A percentile compares a stretch with the other conserved stretches of the same genome.
These are phyloP conservation scores for Eucalyptus tenuipes DNA, from an alignment of 345 rosid genomes.

Conservation along the genomic window DNA sequence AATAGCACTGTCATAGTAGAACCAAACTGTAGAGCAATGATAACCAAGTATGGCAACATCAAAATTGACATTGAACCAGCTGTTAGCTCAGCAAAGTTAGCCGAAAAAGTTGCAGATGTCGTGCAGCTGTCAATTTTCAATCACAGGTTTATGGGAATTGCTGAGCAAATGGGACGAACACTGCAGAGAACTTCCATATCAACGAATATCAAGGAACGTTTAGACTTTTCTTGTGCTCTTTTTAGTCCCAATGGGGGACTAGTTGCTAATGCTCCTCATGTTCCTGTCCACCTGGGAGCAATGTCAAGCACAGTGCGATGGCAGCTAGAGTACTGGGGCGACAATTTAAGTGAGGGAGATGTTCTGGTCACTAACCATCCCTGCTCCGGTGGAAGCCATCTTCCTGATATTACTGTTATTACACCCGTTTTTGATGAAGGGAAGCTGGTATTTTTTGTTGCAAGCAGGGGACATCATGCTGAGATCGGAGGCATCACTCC, in stretches of 20 bases:
- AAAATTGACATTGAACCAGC: conserved; percentile 54
- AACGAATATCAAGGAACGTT: conserved; percentile 86
- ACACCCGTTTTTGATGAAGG: conserved; percentile 80
- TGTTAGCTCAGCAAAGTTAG: conserved; percentile 20
- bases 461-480: conserved; percentile 97
- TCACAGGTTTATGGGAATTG: conserved; percentile 98
- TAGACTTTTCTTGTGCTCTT: conserved; percentile 96
- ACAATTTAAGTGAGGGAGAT: conserved; percentile 75
- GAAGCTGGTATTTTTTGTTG: conserved; percentile 89
- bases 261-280: conserved; percentile 97
- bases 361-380: conserved; percentile 94
- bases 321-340: conserved; percentile 83
- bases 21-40: conserved; percentile 66
- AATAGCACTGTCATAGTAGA: conserved; percentile 93
- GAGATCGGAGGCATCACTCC: conserved; percentile 99
- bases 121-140: conserved; percentile 93
- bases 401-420: conserved; percentile 90
- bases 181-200: conserved; percentile 96
- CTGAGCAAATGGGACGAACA: conserved; percentile 98
- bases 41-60: conserved; percentile 87
- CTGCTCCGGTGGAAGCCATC: conserved; percentile 94
- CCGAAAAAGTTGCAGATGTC: conserved; percentile 81
- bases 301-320: conserved; percentile 92
- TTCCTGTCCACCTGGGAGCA: conserved; percentile 96
- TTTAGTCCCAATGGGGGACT: conserved; percentile 93